phyloP scores from a whole-genome alignment of 345 rosid species.

The Kernera saxatilis region DNA sequence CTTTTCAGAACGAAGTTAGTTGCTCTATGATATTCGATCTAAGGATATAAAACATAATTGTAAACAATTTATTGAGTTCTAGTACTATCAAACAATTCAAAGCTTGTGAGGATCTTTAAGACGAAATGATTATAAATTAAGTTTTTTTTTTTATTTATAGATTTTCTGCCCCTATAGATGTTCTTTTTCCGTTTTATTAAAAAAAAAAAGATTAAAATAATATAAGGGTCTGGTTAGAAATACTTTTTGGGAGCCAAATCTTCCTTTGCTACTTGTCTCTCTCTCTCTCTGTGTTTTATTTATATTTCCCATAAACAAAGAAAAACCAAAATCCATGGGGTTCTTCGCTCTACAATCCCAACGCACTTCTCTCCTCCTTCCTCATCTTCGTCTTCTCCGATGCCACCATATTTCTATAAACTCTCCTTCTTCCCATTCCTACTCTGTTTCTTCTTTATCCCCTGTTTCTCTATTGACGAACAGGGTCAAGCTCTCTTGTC shows the following conservation, averaged over 20 bases:
- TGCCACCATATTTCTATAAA: conserved; percentile 43
- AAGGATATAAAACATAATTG: background rate
- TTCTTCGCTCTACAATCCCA: conserved; percentile 60
- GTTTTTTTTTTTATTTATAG: background rate
- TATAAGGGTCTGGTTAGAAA: conserved; percentile 19
- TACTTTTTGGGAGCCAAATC: conserved; percentile 53
- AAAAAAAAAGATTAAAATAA: background rate
- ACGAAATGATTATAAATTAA: background rate
- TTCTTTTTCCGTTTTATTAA: background rate
- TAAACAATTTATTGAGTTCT: too few species aligned
- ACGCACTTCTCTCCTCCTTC: conserved; percentile 34
- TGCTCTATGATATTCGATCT: background rate
- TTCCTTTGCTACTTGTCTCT: conserved; percentile 24
- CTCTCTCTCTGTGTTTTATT: conserved; percentile 10
- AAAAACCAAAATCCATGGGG: conserved; percentile 46
- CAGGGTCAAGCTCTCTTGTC: conserved; percentile 65
- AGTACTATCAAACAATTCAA: too few species aligned
- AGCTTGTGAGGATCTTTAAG: too few species aligned
- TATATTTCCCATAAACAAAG: conserved; percentile 51
- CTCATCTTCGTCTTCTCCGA: conserved; percentile 32
- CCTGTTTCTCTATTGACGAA: conserved; percentile 51
- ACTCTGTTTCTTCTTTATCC: conserved; percentile 36
- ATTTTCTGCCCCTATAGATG: background rate
- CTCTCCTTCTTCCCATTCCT: conserved; percentile 38
- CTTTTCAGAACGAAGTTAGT: too few species aligned